Base-by-base conservation (phyloP, 768 basidiomycete genomes). In the Trametes coccinea region DNA sequence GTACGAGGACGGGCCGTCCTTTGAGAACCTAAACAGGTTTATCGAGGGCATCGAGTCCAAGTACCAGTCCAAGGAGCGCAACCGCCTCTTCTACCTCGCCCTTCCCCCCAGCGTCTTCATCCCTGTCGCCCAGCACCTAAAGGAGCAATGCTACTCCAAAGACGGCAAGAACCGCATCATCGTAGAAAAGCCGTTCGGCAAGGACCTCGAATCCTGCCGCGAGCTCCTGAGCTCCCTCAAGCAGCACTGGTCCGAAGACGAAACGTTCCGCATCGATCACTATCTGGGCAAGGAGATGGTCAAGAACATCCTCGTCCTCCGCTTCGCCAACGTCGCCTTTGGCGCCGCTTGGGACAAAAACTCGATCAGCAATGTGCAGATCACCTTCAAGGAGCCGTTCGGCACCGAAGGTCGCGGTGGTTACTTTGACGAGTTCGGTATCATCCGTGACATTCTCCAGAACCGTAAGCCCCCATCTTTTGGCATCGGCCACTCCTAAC, bases 261-360 rank as follows among this genome's bases (percentile, higher is more conserved):
- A 99, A 80, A 98, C 95, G 9, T 99, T 92, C 86, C 91, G 96
- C 55, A 98, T 99, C 73, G 96, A 99, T 76, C 96, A 99, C 73
- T 99, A 99, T 75, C 89, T 99, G 55, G 96, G 96, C 60, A 99
- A 99, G 80, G 96, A 99, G 83, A 98, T 99, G 96, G 93, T 98
- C 72, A 99, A 99, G 83, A 99, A 98, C 76, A 74, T 99, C 57
- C 89, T 98, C 64, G 93, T 98, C 31, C 80, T 98, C 54, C 88
- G 96, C 37, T 99, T 99, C 70, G 96, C 93, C 64, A 99, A 99
- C 76, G 77, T 95, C 66, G 91, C 95, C 29, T 76, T 97, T 80
- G 86, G 86, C 65, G 86, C 92, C 31, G 84, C 85, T 41, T 97
- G 95, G 93, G 95, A 98, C 79, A 96, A 93, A 76, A 93, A 95